A percentile compares a stretch with the other conserved stretches of the same genome.
Conservation (phyloP, 1,284 basidiomycete genomes). For the Puccinia horiana region DNA sequence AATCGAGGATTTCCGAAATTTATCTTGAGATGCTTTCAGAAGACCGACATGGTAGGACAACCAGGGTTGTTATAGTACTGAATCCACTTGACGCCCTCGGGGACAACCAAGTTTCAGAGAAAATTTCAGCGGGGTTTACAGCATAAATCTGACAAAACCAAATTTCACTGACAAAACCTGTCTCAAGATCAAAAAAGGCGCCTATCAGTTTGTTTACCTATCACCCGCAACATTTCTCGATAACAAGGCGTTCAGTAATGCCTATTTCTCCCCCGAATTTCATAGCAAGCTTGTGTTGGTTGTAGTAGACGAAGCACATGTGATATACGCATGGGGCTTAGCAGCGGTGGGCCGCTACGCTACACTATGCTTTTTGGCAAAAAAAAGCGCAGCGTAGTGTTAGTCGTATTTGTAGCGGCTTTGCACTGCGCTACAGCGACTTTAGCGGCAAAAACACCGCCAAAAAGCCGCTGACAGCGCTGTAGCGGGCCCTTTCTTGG, state of each 20-base stretch:
- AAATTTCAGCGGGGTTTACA: background rate
- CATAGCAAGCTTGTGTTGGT: slow-evolving; percentile 17
- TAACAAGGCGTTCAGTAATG: background rate
- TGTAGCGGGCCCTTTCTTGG: no score
- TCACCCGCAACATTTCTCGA: slow-evolving; percentile 2
- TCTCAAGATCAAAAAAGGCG: background rate
- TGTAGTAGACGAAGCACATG: slow-evolving; percentile 9
- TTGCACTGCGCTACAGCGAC: no score
- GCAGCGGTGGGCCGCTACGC: background rate
- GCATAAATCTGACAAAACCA: background rate
- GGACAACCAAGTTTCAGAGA: slow-evolving; percentile 21
- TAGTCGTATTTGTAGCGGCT: no score
- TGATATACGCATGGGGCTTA: slow-evolving; percentile 18
- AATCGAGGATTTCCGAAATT: slow-evolving; percentile 4
- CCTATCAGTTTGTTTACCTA: slow-evolving; percentile 6
- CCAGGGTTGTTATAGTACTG: background rate
- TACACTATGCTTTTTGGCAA: no score
- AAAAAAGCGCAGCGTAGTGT: no score
- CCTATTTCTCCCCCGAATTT: slow-evolving; percentile 2
- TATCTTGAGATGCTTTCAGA: background rate
- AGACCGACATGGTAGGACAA: background rate
- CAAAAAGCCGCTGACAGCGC: no score
- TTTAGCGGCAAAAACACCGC: no score
- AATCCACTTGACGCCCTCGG: slow-evolving; percentile 18
- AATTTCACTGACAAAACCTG: background rate